phyloP scores from a whole-genome alignment of 768 basidiomycete genomes.

The Panaeolus papilionaceus region DNA sequence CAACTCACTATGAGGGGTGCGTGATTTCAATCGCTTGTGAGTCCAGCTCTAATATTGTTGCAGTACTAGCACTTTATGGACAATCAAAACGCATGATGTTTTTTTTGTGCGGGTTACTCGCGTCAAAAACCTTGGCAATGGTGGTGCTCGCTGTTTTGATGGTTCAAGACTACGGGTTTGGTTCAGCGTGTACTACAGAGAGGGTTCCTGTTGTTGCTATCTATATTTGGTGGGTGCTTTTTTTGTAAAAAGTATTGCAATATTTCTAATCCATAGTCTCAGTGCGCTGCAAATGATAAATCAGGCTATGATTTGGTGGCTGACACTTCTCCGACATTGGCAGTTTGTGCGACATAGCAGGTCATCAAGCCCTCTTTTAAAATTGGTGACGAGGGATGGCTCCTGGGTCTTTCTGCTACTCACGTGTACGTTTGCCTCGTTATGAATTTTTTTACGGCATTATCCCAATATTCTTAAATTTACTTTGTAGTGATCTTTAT shows the following conservation, averaged over 20 bases:
- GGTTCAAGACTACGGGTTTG: slow-evolving; percentile 1
- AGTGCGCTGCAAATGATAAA: slow-evolving; percentile 6
- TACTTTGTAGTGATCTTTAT: not conserved
- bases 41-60: too few relatives aligned
- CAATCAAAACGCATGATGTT: not conserved
- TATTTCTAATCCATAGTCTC: not conserved
- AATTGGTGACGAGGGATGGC: slow-evolving; percentile 14
- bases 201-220: slow-evolving; percentile 1
- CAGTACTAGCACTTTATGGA: slow-evolving; percentile 13
- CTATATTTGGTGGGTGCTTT: not conserved
- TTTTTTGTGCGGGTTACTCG: not conserved
- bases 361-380: not conserved
- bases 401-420: slow-evolving; percentile 15
- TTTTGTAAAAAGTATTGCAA: not conserved
- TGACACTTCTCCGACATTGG: slow-evolving; percentile 12
- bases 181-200: not conserved
- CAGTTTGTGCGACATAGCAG: not conserved
- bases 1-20: slow-evolving; percentile 5
- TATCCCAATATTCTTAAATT: not conserved
- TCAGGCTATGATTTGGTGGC: slow-evolving; percentile 14
- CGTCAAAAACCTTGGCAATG: not conserved
- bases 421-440: not conserved
- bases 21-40: not conserved
- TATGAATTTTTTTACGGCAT: not conserved
- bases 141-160: not conserved